Conservation (phyloP, 1,284 basidiomycete species). For the Malassezia restricta region DNA sequence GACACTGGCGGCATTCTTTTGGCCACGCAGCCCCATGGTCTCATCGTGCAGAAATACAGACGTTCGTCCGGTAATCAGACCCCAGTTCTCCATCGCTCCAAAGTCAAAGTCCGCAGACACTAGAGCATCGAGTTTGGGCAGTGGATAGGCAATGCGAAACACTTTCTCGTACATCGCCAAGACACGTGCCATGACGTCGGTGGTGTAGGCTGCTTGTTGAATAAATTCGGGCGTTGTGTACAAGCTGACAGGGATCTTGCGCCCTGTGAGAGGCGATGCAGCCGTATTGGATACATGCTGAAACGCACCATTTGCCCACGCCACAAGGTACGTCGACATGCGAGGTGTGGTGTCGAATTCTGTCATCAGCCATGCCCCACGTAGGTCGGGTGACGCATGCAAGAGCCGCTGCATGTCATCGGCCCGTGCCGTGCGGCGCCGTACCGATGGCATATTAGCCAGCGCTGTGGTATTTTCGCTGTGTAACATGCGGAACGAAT, state of each 20-base stretch:
- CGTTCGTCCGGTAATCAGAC: conserved; percentile 80
- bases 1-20: conserved; percentile 64
- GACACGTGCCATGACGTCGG: conserved; percentile 76
- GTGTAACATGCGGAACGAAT: conserved; percentile 69
- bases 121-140: conserved; percentile 58
- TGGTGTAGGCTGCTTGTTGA: conserved; percentile 61
- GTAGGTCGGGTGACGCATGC: conserved; percentile 54
- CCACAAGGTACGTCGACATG: conserved; percentile 84
- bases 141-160: conserved; percentile 77
- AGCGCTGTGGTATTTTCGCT: conserved; percentile 56
- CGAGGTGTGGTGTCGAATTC: conserved; percentile 46
- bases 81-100: conserved; percentile 79
- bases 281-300: conserved; percentile 63
- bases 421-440: conserved; percentile 22
- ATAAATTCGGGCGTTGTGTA: conserved; percentile 75
- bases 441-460: conserved; percentile 61
- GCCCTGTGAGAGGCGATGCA: conserved; percentile 67
- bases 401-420: conserved; percentile 33
- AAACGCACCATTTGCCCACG: conserved; percentile 78
- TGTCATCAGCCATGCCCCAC: conserved; percentile 44
- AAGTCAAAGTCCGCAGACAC: conserved; percentile 64
- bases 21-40: conserved; percentile 62
- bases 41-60: conserved; percentile 70
- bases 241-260: conserved; percentile 68
- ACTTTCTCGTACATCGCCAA: conserved; percentile 81